Evolutionary conservation across 441 rosid species (phyloP).

Genomic region (Brassica hybrid): DNA sequence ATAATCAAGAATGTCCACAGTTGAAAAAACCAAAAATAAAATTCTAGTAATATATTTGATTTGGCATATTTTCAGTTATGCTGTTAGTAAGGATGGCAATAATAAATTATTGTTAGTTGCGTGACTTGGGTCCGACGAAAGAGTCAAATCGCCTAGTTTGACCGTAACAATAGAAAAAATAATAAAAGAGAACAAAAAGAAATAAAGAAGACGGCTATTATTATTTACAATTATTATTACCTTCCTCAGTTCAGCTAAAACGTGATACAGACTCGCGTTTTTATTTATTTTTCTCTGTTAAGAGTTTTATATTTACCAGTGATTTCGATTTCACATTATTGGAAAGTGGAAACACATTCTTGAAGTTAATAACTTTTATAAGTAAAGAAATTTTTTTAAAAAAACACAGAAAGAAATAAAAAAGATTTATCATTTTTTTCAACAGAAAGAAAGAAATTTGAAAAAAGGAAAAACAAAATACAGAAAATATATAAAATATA

Average conservation of each 20-base stretch:
- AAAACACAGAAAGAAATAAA: background rate
- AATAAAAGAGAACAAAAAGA: no score
- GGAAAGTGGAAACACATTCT: background rate
- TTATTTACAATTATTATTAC: no score
- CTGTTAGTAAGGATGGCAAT: background rate
- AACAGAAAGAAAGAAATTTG: no score
- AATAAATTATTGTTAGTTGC: constrained; percentile 24
- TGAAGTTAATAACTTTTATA: constrained; percentile 5
- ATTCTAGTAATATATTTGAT: background rate
- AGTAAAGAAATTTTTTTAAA: background rate
- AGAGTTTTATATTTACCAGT: no score
- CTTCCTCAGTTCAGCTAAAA: background rate
- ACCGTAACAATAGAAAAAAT: constrained; percentile 12
- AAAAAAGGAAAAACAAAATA: background rate
- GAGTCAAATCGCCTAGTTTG: constrained; percentile 50
- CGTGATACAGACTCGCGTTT: constrained; percentile 26
- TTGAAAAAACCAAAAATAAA: background rate
- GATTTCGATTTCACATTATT: no score
- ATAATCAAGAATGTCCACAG: background rate
- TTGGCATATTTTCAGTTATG: constrained; percentile 3
- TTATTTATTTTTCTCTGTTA: no score
- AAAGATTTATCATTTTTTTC: no score
- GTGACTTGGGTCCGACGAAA: constrained; percentile 35
- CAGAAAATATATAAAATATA: background rate
- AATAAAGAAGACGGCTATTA: no score